Evolutionary conservation across 306 rosid genomes (phyloP).

Genomic region (Spatholobus suberectus): DNA sequence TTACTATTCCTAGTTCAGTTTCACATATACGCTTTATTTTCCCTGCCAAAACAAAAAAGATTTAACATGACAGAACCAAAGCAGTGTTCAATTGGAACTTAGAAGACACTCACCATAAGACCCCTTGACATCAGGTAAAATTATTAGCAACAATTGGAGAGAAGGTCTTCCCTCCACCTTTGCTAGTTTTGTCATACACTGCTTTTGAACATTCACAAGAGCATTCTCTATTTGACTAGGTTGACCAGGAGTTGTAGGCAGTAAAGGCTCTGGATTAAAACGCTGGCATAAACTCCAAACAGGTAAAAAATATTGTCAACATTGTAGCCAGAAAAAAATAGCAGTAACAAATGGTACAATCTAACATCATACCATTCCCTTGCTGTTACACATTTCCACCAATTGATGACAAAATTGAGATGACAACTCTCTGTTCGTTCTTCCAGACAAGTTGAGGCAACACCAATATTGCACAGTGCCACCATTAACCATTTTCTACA

Average conservation of each 20-base stretch:
- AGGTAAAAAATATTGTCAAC: neutral
- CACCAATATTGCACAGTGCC: constrained; percentile 64
- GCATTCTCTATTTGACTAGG: constrained; percentile 49
- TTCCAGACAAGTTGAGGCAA: constrained; percentile 55
- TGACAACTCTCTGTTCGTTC: constrained; percentile 2
- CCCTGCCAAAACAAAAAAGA: constrained; percentile 44
- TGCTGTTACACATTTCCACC: constrained; percentile 59
- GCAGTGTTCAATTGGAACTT: neutral
- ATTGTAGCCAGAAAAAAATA: neutral
- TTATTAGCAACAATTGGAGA: constrained; percentile 67
- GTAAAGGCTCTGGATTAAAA: constrained; percentile 45
- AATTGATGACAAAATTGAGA: constrained; percentile 43
- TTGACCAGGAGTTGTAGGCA: constrained; percentile 35
- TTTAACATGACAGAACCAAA: neutral
- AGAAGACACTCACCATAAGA: constrained; percentile 62
- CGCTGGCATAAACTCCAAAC: constrained; percentile 41
- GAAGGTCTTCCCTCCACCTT: constrained; percentile 22
- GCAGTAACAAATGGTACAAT: neutral
- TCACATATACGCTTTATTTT: constrained; percentile 76
- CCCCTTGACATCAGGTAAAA: constrained; percentile 72
- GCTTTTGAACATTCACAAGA: constrained; percentile 46
- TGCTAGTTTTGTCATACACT: constrained; percentile 6
- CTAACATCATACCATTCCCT: constrained; percentile 70
- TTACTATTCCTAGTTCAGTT: constrained; percentile 82
- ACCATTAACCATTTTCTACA: constrained; percentile 78